These are phyloP conservation scores for Bifiguratus adelaidae DNA, from an alignment of 192 early-diverging fungal genomes.

Conservation along the genomic window DNA sequence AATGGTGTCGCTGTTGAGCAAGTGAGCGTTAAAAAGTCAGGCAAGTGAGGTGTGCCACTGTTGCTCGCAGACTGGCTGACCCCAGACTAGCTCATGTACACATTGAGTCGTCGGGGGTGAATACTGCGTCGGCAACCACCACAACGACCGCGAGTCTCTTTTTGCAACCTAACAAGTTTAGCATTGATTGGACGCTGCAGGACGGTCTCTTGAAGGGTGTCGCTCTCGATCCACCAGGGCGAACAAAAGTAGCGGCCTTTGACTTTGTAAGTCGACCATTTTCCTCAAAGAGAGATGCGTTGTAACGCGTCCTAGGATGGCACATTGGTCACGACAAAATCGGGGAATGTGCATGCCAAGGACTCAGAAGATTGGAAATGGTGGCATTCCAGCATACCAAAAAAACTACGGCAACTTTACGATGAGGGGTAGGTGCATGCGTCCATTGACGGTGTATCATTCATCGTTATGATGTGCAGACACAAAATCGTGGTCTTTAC, in stretches of 20 bases:
- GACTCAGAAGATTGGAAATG: slow-evolving; percentile 75
- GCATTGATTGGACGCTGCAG: too few relatives aligned
- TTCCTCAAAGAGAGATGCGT: not conserved
- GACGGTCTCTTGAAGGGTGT: not conserved
- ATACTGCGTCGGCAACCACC: too few relatives aligned
- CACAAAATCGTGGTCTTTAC: slow-evolving; percentile 65
- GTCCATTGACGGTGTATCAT: slow-evolving; percentile 6
- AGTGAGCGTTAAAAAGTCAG: too few relatives aligned
- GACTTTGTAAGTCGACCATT: slow-evolving; percentile 39
- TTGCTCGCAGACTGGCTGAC: too few relatives aligned
- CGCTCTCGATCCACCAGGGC: not conserved
- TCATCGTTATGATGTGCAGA: slow-evolving; percentile 20
- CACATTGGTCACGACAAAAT: slow-evolving; percentile 62
- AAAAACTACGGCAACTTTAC: slow-evolving; percentile 43
- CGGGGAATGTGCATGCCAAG: slow-evolving; percentile 49
- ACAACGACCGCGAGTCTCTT: too few relatives aligned
- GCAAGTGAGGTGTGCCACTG: too few relatives aligned
- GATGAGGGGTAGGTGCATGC: slow-evolving; percentile 42
- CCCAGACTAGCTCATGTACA: too few relatives aligned
- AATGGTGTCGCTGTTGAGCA: too few relatives aligned
- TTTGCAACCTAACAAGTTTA: too few relatives aligned
- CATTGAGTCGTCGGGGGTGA: too few relatives aligned
- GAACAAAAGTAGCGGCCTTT: slow-evolving; percentile 49
- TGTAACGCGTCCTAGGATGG: slow-evolving; percentile 34
- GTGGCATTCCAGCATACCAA: slow-evolving; percentile 43